Percentiles rank a stretch among this genome's conserved stretches.
These are phyloP conservation scores for Xylaria bambusicola DNA, from an alignment of 495 filamentous ascomycete genomes.

Conservation along the genomic window DNA sequence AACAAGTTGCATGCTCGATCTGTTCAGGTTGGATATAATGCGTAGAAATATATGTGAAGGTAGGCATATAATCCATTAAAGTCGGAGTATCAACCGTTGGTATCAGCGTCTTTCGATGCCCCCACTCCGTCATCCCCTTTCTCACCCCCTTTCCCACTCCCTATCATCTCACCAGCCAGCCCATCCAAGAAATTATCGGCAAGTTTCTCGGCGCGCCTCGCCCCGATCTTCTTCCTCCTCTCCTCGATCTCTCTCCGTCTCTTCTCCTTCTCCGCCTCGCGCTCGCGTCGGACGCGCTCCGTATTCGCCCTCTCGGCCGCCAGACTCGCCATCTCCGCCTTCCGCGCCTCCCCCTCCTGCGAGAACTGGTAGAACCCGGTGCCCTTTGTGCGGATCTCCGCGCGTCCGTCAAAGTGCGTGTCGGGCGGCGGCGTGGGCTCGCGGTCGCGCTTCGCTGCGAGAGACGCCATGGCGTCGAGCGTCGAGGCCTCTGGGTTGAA, in stretches of 20 bases:
- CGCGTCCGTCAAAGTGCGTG: constrained; percentile 79
- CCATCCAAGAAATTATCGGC: constrained; percentile 73
- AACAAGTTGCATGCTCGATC: no score
- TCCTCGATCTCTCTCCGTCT: constrained; percentile 49
- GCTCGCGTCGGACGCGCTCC: constrained; percentile 58
- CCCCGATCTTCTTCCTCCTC: constrained; percentile 50
- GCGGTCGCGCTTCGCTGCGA: constrained; percentile 74
- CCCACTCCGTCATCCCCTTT: background rate
- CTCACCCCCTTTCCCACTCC: background rate
- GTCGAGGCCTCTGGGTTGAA: constrained; percentile 70
- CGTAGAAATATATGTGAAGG: no score
- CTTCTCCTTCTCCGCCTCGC: constrained; percentile 48
- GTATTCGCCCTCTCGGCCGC: constrained; percentile 67
- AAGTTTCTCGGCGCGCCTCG: constrained; percentile 63
- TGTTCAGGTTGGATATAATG: no score
- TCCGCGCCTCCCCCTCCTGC: constrained; percentile 63
- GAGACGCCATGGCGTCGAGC: constrained; percentile 61
- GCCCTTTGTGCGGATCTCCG: constrained; percentile 83
- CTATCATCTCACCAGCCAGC: constrained; percentile 43
- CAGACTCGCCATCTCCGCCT: constrained; percentile 75
- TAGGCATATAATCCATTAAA: no score
- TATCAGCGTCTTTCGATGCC: background rate
- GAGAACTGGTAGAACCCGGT: constrained; percentile 89
- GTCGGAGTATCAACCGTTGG: no score
- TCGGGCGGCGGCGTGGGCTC: constrained; percentile 74